phyloP scores from a whole-genome alignment of 2,329 filamentous ascomycete genomes.

The Cytospora schulzeri region DNA sequence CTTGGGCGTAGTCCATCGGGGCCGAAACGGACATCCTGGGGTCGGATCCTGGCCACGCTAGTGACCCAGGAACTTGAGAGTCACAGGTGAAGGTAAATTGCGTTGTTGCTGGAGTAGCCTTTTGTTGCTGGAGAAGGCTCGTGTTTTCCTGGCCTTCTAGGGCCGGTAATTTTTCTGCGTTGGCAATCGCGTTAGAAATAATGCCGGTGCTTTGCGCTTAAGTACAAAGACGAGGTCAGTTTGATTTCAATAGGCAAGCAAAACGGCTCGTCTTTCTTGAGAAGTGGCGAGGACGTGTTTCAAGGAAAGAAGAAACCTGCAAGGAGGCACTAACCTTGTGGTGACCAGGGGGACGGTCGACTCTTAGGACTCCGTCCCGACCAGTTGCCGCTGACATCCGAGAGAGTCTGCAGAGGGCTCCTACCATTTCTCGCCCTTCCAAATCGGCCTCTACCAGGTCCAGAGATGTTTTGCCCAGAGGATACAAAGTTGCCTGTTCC shows the following conservation, averaged over 20 bases:
- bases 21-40: constrained; percentile 29
- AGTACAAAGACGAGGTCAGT: constrained; percentile 30
- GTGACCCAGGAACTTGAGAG: constrained; percentile 79
- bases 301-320: not conserved
- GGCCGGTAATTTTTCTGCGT: constrained; percentile 71
- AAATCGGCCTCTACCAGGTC: constrained; percentile 81
- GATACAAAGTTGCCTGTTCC: constrained; percentile 55
- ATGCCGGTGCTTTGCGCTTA: constrained; percentile 67
- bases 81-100: constrained; percentile 98
- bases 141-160: constrained; percentile 74
- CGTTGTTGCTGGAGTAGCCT: constrained; percentile 69
- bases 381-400: constrained; percentile 62
- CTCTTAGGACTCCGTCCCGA: constrained; percentile 49
- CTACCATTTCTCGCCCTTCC: constrained; percentile 66
- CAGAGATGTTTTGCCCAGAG: constrained; percentile 73
- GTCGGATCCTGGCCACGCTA: constrained; percentile 70
- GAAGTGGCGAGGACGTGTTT: not conserved
- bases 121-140: constrained; percentile 68
- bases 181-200: constrained; percentile 89
- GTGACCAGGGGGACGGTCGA: constrained; percentile 48
- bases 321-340: constrained; percentile 47
- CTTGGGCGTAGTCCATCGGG: constrained; percentile 27
- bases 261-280: constrained; percentile 1
- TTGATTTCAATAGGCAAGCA: constrained; percentile 20
- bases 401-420: constrained; percentile 62